Base-by-base conservation (phyloP, 371 early-diverging fungal genomes). In the Mortierella sp. region DNA sequence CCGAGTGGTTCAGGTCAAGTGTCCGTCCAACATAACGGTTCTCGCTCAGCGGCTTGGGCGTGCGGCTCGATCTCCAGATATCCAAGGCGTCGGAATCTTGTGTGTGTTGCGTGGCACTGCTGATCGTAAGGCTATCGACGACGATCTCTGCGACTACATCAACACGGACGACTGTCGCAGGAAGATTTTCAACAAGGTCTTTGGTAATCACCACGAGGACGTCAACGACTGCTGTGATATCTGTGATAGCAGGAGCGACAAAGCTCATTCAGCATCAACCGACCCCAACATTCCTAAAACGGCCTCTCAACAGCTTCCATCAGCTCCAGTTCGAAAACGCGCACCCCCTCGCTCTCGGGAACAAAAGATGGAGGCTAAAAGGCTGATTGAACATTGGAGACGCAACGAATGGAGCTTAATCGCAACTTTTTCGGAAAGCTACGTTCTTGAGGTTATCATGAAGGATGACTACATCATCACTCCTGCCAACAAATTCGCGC, bases 21-120 rank as follows among this genome's bases (percentile, higher is more conserved):
- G 22, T 16, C 68, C 68, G 16, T 19, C 6, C 22, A 50, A n/a
- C 53, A 48, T 68, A 26, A 50, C 50, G 9, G 37, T 52, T 10
- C 52, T 68, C 19, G 52, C 52, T 9, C 68, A 68, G 53, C 52
- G 52, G 19, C 39, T 68, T 50, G 68, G 68, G 34, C 68, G 39
- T 68, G 68, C 68, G 37, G 68, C 68, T 16, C 68, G 68, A 22
- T 22, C 13, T 19, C 52, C 68, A 48, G 37, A 31, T 22, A 31
- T 68, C 22, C 26, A 52, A 37, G 68, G 68, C 39, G 7, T 19
- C 22, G 68, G 68, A 8, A 68, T 68, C n/a, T 50, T 68, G 34
- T 31, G 50, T 50, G 31, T 50, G n/a, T n/a, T n/a, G 9, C 68
- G 37, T 13, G 2, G 19, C 16, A 13, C 68, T 34, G 68, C 50